A percentile compares a stretch with the other conserved stretches of the same genome.
Conservation (phyloP, 2,329 filamentous ascomycete species). For the Apiospora phragmitis region DNA sequence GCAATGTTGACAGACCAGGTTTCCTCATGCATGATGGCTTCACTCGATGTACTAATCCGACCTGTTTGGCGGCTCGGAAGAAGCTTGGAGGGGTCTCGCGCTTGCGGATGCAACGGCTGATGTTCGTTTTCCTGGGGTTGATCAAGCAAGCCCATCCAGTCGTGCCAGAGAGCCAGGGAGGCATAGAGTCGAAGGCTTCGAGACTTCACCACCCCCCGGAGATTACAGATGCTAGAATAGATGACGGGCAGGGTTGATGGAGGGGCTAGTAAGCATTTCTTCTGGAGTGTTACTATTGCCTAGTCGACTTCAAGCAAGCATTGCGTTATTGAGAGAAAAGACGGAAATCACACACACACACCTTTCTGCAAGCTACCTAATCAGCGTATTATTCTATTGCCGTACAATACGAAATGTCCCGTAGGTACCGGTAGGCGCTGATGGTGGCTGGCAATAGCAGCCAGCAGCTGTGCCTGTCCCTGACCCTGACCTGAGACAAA, state of each 20-base stretch:
- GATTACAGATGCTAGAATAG: not conserved
- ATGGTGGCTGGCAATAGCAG: not conserved
- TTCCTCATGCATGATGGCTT: not conserved
- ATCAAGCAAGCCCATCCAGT: conserved; percentile 14
- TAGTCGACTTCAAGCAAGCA: not conserved
- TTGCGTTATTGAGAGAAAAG: not conserved
- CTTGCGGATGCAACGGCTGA: conserved; percentile 25
- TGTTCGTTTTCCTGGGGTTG: conserved; percentile 17
- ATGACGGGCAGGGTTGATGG: not conserved
- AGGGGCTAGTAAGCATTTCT: not conserved
- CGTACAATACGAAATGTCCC: not conserved
- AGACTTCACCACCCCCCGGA: not conserved
- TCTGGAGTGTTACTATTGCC: not conserved
- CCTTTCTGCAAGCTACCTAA: not conserved
- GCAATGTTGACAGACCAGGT: not conserved
- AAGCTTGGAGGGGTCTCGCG: conserved; percentile 17
- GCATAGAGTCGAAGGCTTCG: not conserved
- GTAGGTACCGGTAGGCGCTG: not conserved
- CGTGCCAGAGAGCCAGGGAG: not conserved
- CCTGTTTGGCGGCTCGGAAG: not conserved
- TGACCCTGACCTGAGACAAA: not conserved
- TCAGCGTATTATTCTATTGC: not conserved
- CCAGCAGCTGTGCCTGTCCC: not conserved
- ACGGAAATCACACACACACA: not conserved
- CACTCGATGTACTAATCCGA: not conserved